Percentiles rank a stretch among this genome's conserved stretches.
phyloP scores from a whole-genome alignment of 75 land plant species.

The Picea glauca region DNA sequence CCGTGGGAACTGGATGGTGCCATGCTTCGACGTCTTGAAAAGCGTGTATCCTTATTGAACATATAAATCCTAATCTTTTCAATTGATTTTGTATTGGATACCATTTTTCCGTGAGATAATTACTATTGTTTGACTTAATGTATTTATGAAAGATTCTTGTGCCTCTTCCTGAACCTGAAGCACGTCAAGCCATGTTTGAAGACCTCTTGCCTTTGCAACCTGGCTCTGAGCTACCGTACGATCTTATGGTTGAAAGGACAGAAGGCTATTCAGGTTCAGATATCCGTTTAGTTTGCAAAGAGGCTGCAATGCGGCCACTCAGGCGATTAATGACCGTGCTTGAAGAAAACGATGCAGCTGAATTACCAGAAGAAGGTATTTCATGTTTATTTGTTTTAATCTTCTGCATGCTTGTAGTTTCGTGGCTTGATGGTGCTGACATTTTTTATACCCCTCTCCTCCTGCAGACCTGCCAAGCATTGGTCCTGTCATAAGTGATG shows the following conservation, averaged over 20 bases:
- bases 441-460: not conserved
- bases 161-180: slow-evolving; percentile 96
- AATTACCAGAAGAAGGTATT: slow-evolving; percentile 48
- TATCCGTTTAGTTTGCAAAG: slow-evolving; percentile 93
- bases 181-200: slow-evolving; percentile 88
- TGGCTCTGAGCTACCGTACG: slow-evolving; percentile 59
- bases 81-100: not conserved
- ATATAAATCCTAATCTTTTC: not conserved
- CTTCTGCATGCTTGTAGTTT: not conserved
- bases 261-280: slow-evolving; percentile 99
- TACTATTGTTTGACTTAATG: not conserved
- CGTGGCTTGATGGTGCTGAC: not conserved
- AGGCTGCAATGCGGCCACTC: slow-evolving; percentile 98
- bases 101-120: not conserved
- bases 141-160: slow-evolving; percentile 61
- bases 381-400: not conserved
- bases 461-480: slow-evolving; percentile 69
- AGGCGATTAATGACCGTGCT: slow-evolving; percentile 80
- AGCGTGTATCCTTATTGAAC: slow-evolving; percentile 61
- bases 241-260: slow-evolving; percentile 66
- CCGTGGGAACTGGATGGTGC: slow-evolving; percentile 99
- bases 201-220: slow-evolving; percentile 51
- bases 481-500: slow-evolving; percentile 70
- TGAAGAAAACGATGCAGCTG: slow-evolving; percentile 47
- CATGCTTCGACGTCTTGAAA: slow-evolving; percentile 97